Conservation (phyloP, 2,329 filamentous ascomycete genomes). For the Torrubiellomyces zombiae region DNA sequence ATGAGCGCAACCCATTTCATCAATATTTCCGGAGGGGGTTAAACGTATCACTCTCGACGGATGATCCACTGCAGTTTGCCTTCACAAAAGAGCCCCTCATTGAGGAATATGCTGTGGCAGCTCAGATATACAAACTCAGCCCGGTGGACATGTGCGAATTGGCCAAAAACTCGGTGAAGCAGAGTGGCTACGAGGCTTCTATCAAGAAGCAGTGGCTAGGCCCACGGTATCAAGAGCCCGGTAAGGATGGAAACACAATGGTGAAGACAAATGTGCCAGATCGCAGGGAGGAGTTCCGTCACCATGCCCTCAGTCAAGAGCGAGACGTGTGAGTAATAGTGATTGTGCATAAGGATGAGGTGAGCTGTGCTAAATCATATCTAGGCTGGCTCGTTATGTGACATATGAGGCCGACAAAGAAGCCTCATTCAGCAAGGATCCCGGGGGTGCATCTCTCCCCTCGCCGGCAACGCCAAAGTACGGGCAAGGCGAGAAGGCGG, state of each 20-base stretch:
- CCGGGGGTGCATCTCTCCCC: no score
- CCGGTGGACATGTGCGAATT: constrained; percentile 98
- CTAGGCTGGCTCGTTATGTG: constrained; percentile 26
- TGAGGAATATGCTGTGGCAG: constrained; percentile 93
- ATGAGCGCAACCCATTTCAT: constrained; percentile 91
- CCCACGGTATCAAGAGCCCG: constrained; percentile 56
- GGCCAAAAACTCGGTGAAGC: constrained; percentile 86
- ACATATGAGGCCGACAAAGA: constrained; percentile 15
- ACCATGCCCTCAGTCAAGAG: constrained; percentile 75
- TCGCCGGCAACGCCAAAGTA: not conserved
- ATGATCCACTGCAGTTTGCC: constrained; percentile 92
- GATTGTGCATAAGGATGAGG: constrained; percentile 1
- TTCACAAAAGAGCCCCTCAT: constrained; percentile 97
- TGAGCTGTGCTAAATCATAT: not conserved
- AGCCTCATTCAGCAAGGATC: no score
- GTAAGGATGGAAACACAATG: constrained; percentile 76
- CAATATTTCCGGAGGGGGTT: constrained; percentile 89
- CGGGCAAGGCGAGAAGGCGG: not conserved
- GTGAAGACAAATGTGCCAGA: constrained; percentile 94
- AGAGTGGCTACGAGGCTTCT: constrained; percentile 80
- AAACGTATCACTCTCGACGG: constrained; percentile 90
- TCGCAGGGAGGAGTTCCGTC: constrained; percentile 74
- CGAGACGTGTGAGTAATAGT: constrained; percentile 61
- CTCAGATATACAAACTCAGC: constrained; percentile 95
- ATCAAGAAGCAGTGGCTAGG: constrained; percentile 91